phyloP scores from a whole-genome alignment of 495 filamentous ascomycete species.

The Neurospora pannonica region DNA sequence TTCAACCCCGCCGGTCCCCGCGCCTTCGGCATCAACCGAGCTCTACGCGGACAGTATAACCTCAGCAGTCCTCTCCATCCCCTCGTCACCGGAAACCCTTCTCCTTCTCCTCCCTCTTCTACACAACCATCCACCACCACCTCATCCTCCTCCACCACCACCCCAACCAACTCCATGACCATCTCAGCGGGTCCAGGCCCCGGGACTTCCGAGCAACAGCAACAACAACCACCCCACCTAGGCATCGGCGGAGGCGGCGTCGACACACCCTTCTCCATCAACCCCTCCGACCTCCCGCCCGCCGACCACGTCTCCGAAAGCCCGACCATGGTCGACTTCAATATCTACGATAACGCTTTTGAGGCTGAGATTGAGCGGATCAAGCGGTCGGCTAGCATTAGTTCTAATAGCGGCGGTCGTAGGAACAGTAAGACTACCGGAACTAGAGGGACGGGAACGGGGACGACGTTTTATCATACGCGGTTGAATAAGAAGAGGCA shows the following conservation, averaged over 20 bases:
- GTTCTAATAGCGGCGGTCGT: background rate
- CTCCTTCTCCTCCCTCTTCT: background rate
- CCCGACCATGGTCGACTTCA: conserved; percentile 67
- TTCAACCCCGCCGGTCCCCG: conserved; percentile 15
- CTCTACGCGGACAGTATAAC: background rate
- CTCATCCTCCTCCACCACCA: background rate
- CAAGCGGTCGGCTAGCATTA: conserved; percentile 16
- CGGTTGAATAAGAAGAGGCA: conserved; percentile 1
- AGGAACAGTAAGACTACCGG: background rate
- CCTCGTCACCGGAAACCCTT: conserved; percentile 59
- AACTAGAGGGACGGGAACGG: background rate
- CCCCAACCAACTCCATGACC: background rate
- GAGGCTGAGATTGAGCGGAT: conserved; percentile 72
- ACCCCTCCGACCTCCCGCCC: conserved; percentile 4
- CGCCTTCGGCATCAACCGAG: conserved; percentile 7
- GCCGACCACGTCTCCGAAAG: conserved; percentile 65
- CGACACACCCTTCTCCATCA: conserved; percentile 20
- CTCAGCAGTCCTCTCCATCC: conserved; percentile 28
- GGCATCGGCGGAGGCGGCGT: conserved; percentile 58
- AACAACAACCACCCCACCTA: conserved; percentile 41
- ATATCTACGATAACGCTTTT: conserved; percentile 84
- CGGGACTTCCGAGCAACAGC: background rate
- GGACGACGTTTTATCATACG: conserved; percentile 3
- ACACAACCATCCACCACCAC: background rate
- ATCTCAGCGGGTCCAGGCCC: background rate